phyloP scores from a whole-genome alignment of 2,329 filamentous ascomycete genomes.

The Fusarium nurragi region DNA sequence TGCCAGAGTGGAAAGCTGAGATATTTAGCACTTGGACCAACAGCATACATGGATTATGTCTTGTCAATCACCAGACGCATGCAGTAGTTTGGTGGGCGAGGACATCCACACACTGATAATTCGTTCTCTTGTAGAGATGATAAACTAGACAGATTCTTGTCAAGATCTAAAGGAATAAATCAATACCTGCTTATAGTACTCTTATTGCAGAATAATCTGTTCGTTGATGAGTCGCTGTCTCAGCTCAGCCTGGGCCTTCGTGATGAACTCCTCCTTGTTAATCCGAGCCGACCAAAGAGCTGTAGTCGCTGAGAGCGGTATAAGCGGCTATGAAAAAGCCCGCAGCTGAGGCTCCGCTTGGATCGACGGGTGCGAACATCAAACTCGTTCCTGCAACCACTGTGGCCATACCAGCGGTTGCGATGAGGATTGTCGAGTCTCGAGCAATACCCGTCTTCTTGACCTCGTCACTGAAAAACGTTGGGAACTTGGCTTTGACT shows the following conservation, averaged over 20 bases:
- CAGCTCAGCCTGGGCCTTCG: neutral
- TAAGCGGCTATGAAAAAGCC: neutral
- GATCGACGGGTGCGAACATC: neutral
- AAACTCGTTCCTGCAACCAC: neutral
- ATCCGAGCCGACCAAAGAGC: neutral
- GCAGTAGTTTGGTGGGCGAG: too few relatives aligned
- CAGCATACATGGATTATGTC: neutral
- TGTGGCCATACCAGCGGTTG: neutral
- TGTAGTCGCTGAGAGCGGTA: neutral
- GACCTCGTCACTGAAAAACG: neutral
- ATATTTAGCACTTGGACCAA: too few relatives aligned
- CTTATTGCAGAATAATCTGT: neutral
- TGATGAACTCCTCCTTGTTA: neutral
- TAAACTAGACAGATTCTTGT: too few relatives aligned
- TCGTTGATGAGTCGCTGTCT: neutral
- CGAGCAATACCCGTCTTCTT: neutral
- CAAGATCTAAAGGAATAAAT: too few relatives aligned
- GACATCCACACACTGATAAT: too few relatives aligned
- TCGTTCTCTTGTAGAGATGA: too few relatives aligned
- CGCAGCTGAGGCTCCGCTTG: neutral
- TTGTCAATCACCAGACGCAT: neutral
- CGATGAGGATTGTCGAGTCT: neutral
- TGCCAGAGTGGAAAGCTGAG: slow-evolving; percentile 3
- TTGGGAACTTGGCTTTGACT: neutral
- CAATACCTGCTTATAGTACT: neutral